phyloP scores from a whole-genome alignment of 805 yeast species.

The Pichia heedii region DNA sequence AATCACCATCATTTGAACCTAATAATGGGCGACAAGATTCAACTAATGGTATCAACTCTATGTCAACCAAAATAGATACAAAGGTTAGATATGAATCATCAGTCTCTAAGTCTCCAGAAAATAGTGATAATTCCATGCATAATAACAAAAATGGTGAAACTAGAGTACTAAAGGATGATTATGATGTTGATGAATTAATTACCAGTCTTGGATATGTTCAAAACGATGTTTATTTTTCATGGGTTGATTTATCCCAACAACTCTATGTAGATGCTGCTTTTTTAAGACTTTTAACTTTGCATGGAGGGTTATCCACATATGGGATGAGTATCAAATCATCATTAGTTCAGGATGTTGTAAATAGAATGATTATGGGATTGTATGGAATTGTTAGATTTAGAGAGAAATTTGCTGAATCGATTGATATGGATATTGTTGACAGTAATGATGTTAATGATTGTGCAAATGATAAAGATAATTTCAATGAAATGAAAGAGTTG shows the following conservation, averaged over 20 bases:
- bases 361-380: slow-evolving; percentile 24
- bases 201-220: not conserved
- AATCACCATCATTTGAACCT: not conserved
- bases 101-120: no score
- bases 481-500: slow-evolving; percentile 1
- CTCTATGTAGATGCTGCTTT: slow-evolving; percentile 31
- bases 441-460: not conserved
- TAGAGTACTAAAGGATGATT: no score
- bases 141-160: no score
- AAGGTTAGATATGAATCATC: no score
- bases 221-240: slow-evolving; percentile 26
- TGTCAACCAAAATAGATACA: no score
- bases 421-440: not conserved
- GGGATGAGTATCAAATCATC: slow-evolving; percentile 21
- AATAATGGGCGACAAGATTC: not conserved
- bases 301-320: slow-evolving; percentile 16
- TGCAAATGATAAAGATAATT: not conserved
- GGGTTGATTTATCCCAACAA: slow-evolving; percentile 31
- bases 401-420: slow-evolving; percentile 3
- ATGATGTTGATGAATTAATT: not conserved
- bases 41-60: not conserved
- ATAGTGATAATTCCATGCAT: no score
- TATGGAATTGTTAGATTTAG: slow-evolving; percentile 16
- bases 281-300: slow-evolving; percentile 29
- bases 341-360: slow-evolving; percentile 24